Base-by-base conservation (phyloP, 805 yeast genomes). In the Debaryomyces maramus region DNA sequence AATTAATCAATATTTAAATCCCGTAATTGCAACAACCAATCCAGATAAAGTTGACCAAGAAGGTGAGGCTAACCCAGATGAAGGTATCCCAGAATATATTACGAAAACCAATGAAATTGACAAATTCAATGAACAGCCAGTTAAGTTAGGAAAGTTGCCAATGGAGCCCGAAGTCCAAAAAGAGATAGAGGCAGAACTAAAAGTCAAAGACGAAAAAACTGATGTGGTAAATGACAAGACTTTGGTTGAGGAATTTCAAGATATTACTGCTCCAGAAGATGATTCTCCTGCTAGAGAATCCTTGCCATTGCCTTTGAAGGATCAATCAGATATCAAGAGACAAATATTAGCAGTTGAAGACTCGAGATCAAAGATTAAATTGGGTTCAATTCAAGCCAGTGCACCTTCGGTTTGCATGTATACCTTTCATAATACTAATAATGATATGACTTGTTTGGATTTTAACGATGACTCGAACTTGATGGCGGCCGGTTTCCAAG, bases 391-490 rank as follows among this genome's bases (percentile, higher is more conserved):
- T 22, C 96, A 86, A 63, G 85, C 95, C 3, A 72, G 88, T 16
- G 78, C 91, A 18, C 99, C 99, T 16, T 85, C 95, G 41, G 96
- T 91, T 24, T 93, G 98, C 63, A 88, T 91, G 96, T 93, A 93
- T 69, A 91, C 98, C 1, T 90, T 93, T 68, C 99, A 93, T 70
- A 93, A 93, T 64, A 87, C 97, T 8, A 84, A 88, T 58, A 84
- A 85, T 48, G 95, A 86, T 45, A 70, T 93, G 74, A 86, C 95
- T n/a, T 80, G 89, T 36, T 58, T 91, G 34, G 86, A 83, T 47
- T 91, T 91, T 68, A 88, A 91, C 53, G 86, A 83, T 38, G 97
- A 91, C 61, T 81, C 91, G 13, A 80, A 90, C 16, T 54, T 89
- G 46, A 83, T 88, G 21, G 97, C 97, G 2, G 96, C 90, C 23